Evolutionary conservation across 495 filamentous ascomycete genomes (phyloP).

Genomic region (Penicillium silybi): DNA sequence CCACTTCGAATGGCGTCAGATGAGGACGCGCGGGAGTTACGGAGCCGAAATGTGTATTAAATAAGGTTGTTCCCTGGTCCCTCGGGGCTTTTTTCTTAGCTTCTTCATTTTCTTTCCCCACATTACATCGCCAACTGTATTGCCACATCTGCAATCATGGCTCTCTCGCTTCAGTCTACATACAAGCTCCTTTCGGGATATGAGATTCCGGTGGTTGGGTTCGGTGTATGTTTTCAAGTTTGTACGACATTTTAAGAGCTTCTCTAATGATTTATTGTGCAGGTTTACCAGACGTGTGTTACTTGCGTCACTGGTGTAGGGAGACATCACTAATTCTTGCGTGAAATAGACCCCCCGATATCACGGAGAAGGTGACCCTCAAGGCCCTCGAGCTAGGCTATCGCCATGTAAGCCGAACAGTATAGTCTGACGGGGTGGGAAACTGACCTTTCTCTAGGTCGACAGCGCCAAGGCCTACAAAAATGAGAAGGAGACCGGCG

Average conservation of each 20-base stretch:
- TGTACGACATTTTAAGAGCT: neutral
- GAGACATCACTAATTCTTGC: conserved; percentile 6
- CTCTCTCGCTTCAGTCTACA: conserved; percentile 59
- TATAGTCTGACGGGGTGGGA: neutral
- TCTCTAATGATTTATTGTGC: neutral
- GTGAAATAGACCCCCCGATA: conserved; percentile 43
- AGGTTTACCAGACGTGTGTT: conserved; percentile 72
- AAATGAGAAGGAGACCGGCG: conserved; percentile 50
- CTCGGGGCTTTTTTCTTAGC: neutral
- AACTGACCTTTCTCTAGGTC: conserved; percentile 30
- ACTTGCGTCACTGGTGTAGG: neutral
- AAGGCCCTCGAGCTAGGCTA: conserved; percentile 70
- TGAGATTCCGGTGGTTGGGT: conserved; percentile 72
- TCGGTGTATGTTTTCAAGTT: conserved; percentile 52
- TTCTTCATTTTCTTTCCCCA: neutral
- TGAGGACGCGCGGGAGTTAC: conserved; percentile 5
- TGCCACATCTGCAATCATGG: conserved; percentile 40
- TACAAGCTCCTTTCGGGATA: conserved; percentile 71
- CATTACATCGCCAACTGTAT: neutral
- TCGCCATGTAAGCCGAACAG: conserved; percentile 52
- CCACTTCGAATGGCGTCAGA: conserved; percentile 16
- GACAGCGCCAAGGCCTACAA: conserved; percentile 52
- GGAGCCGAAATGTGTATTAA: too few relatives aligned
- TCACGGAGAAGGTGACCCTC: conserved; percentile 51
- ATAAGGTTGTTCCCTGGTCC: neutral